phyloP scores from a whole-genome alignment of 495 filamentous ascomycete species.

The Penicillium antarcticum region DNA sequence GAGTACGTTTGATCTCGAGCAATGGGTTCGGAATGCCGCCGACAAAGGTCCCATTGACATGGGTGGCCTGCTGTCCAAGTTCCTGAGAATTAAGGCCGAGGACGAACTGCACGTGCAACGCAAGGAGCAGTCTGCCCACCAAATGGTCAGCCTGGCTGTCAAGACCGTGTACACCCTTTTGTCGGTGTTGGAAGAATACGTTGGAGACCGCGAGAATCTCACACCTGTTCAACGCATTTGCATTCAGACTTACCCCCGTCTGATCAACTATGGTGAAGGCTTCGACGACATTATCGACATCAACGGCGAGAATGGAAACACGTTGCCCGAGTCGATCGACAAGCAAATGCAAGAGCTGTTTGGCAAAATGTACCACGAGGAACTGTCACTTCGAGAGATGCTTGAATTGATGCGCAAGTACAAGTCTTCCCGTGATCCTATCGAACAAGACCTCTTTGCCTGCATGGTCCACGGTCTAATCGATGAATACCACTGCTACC shows the following conservation, averaged over 20 bases:
- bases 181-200: conserved; percentile 68
- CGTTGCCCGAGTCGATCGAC: conserved; percentile 72
- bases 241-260: conserved; percentile 87
- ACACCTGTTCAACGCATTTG: conserved; percentile 74
- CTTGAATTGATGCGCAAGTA: conserved; percentile 77
- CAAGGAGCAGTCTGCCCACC: conserved; percentile 54
- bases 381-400: conserved; percentile 75
- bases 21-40: conserved; percentile 71
- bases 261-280: conserved; percentile 94
- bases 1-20: conserved; percentile 70
- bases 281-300: conserved; percentile 85
- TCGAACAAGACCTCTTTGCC: conserved; percentile 90
- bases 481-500: conserved; percentile 94
- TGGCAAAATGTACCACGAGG: conserved; percentile 91
- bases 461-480: conserved; percentile 99
- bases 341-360: conserved; percentile 94
- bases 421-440: conserved; percentile 77
- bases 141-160: conserved; percentile 71
- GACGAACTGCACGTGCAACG: conserved; percentile 71
- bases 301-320: conserved; percentile 76
- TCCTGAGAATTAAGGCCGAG: conserved; percentile 77
- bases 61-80: conserved; percentile 62
- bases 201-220: conserved; percentile 53
- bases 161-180: conserved; percentile 82
- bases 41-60: conserved; percentile 58